Conservation (phyloP, 2,329 filamentous ascomycete genomes). For the Ceratocystis harringtonii region DNA sequence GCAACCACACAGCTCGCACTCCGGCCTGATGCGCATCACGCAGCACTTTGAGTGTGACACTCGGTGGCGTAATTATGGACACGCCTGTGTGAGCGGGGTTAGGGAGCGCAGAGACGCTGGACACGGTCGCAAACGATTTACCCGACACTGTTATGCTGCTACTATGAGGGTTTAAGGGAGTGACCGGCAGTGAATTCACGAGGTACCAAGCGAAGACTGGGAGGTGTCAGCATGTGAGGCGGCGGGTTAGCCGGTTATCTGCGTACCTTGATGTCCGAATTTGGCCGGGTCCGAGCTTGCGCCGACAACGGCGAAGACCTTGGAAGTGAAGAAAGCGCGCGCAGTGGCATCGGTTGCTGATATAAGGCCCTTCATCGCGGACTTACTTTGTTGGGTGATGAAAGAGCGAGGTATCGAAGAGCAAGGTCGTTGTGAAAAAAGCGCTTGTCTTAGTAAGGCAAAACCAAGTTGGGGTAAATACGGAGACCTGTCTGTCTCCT, state of each 20-base stretch:
- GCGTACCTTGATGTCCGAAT: conserved; percentile 72
- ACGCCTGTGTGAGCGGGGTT: conserved; percentile 57
- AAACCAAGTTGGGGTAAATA: neutral
- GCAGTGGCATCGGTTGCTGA: conserved; percentile 48
- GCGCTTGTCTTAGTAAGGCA: neutral
- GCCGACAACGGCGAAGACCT: conserved; percentile 75
- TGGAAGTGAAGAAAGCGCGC: conserved; percentile 63
- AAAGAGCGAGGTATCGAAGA: neutral
- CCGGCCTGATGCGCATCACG: conserved; percentile 62
- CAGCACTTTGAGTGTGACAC: conserved; percentile 57
- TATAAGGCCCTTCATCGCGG: neutral
- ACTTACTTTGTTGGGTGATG: neutral
- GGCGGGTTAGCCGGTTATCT: conserved; percentile 1
- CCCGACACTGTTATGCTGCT: conserved; percentile 44
- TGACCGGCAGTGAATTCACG: conserved; percentile 56
- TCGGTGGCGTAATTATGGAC: conserved; percentile 75
- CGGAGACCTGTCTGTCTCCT: neutral
- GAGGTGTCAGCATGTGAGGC: neutral
- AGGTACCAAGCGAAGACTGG: conserved; percentile 86
- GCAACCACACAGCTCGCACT: conserved; percentile 67
- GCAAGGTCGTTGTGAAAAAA: neutral
- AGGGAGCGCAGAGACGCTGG: conserved; percentile 49
- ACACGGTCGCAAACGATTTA: conserved; percentile 42
- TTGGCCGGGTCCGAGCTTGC: conserved; percentile 73
- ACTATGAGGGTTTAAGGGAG: conserved; percentile 65